phyloP scores from a whole-genome alignment of 768 basidiomycete species.

The Floccularia luteovirens region DNA sequence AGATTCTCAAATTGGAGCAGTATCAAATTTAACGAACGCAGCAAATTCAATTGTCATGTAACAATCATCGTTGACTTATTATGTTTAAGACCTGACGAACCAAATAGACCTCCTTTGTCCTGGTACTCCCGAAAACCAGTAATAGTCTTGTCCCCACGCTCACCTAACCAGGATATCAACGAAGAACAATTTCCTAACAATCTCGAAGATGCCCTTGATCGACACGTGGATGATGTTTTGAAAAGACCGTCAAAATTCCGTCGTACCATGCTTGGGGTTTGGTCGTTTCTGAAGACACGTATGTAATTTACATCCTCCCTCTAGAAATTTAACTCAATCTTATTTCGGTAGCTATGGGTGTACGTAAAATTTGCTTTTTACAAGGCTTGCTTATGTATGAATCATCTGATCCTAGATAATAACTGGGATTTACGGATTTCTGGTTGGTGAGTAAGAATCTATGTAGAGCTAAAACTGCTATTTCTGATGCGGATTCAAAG shows the following conservation, averaged over 20 bases:
- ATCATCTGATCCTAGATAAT: slow-evolving; percentile 33
- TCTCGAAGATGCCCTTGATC: slow-evolving; percentile 48
- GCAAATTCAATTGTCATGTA: slow-evolving; percentile 75
- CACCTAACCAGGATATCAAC: slow-evolving; percentile 18
- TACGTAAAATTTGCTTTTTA: slow-evolving; percentile 27
- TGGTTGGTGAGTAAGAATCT: slow-evolving; percentile 41
- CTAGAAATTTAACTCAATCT: slow-evolving; percentile 1
- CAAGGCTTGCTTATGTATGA: slow-evolving; percentile 1
- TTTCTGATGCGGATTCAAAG: slow-evolving; percentile 21
- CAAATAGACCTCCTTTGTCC: slow-evolving; percentile 53
- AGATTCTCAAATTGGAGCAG: slow-evolving; percentile 72
- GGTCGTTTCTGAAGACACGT: slow-evolving; percentile 85
- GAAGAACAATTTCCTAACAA: slow-evolving; percentile 11
- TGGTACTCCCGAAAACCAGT: slow-evolving; percentile 68
- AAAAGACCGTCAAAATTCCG: slow-evolving; percentile 49
- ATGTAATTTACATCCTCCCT: slow-evolving; percentile 16
- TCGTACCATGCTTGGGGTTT: slow-evolving; percentile 60
- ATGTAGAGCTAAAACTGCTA: not conserved
- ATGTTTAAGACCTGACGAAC: not conserved
- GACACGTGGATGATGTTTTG: slow-evolving; percentile 74
- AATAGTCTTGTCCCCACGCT: slow-evolving; percentile 39
- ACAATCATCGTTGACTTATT: slow-evolving; percentile 8
- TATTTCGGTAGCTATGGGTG: slow-evolving; percentile 56
- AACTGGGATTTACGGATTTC: slow-evolving; percentile 71
- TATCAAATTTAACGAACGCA: slow-evolving; percentile 71